A percentile compares a stretch with the other conserved stretches of the same genome.
phyloP scores from a whole-genome alignment of 2,329 filamentous ascomycete species.

The Mycocentrospora acerina region DNA sequence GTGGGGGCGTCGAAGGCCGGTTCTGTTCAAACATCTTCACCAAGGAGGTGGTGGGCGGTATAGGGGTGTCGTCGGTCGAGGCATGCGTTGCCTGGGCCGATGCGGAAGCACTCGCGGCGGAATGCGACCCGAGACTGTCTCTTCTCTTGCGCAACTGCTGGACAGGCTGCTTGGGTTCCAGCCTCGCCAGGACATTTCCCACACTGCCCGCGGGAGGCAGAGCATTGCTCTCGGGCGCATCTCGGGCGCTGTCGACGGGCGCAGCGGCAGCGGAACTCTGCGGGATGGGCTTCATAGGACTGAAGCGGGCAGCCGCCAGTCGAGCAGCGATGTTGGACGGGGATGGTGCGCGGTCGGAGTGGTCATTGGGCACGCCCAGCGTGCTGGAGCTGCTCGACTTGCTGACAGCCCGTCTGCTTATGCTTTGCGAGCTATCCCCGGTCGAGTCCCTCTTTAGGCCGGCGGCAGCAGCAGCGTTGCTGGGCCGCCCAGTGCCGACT shows the following conservation, averaged over 20 bases:
- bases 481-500: conserved; percentile 34
- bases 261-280: conserved; percentile 13
- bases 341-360: conserved; percentile 46
- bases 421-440: conserved; percentile 29
- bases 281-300: conserved; percentile 42
- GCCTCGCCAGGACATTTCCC: conserved; percentile 32
- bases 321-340: conserved; percentile 64
- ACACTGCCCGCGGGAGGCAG: conserved; percentile 38
- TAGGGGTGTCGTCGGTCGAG: conserved; percentile 57
- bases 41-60: conserved; percentile 63
- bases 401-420: conserved; percentile 23
- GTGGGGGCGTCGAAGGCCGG: conserved; percentile 18
- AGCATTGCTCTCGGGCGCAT: conserved; percentile 28
- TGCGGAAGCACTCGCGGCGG: conserved; percentile 11
- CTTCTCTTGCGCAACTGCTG: conserved; percentile 17
- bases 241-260: conserved; percentile 21
- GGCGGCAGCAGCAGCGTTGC: conserved; percentile 14
- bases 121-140: conserved; percentile 17
- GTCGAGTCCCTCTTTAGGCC: conserved; percentile 33
- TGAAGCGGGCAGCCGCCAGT: conserved; percentile 63
- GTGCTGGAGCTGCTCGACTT: conserved; percentile 33
- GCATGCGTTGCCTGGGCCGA: conserved; percentile 19
- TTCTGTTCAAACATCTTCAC: conserved; percentile 69
- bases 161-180: conserved; percentile 25
- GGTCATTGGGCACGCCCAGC: conserved; percentile 31